Conservation (phyloP, 345 rosid species). For the Laguncularia racemosa region DNA sequence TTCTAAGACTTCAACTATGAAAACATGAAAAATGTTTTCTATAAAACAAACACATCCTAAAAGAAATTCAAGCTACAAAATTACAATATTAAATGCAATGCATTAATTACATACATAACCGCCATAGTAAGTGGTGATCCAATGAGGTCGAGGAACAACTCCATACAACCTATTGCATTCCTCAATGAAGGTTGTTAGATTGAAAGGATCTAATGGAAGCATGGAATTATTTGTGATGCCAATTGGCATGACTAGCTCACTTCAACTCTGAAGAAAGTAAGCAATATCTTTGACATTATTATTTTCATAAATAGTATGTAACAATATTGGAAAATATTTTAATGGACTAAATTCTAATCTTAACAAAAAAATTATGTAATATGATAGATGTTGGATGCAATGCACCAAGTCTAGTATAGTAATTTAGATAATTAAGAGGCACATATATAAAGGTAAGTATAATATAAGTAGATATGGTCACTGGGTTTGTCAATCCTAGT, state of each 20-base stretch:
- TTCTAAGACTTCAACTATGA: too few relatives aligned
- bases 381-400: too few relatives aligned
- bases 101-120: slow-evolving; percentile 32
- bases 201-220: slow-evolving; percentile 48
- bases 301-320: too few relatives aligned
- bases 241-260: slow-evolving; percentile 56
- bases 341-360: too few relatives aligned
- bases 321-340: too few relatives aligned
- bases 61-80: background rate
- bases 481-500: too few relatives aligned
- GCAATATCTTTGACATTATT: too few relatives aligned
- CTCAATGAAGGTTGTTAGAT: slow-evolving; percentile 23
- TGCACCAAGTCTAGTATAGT: too few relatives aligned
- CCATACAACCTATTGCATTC: slow-evolving; percentile 40
- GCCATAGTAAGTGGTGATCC: slow-evolving; percentile 58
- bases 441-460: background rate
- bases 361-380: too few relatives aligned
- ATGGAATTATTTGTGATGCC: slow-evolving; percentile 40
- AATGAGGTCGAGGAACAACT: slow-evolving; percentile 59
- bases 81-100: background rate
- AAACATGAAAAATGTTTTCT: too few relatives aligned
- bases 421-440: background rate
- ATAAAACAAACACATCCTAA: too few relatives aligned
- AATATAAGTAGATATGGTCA: too few relatives aligned
- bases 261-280: slow-evolving; percentile 36